Base-by-base conservation (phyloP, 108 stramenopile genomes). In the Stephanodiscus triporus region DNA sequence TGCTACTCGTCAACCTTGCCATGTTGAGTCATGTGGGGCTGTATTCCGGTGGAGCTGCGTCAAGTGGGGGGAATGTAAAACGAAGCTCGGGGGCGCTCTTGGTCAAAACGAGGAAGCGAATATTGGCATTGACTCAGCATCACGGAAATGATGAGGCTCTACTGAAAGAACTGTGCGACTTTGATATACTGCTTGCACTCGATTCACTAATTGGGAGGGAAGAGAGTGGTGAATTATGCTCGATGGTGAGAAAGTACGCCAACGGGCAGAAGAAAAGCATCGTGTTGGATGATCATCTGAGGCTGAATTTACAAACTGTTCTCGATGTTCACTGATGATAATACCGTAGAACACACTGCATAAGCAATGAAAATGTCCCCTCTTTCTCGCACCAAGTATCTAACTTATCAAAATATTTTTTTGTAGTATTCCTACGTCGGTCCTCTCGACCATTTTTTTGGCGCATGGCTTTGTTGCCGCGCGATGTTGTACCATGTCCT, bases 1-100 rank as follows among this genome's bases (percentile, higher is more conserved):
- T 95, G 26, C 88, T 91, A 53, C 68, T 95, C 42, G 88, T 95
- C 68, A 92, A 92, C 54, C 92, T 89, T 37, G 94, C 91, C 42
- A 70, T 91, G 73, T 70, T 95, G 66, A 86, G 84, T 68, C 90
- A 91, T 72, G 68, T 77, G 19, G 93, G 93, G 8, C 58, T 51
- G 43, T 90, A 84, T 75, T 76, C 84, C 5, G 86, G 88, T 2
- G 51, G 57, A 23, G 59, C 50, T 24, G 70, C 70, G 8, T 64
- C 71, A n/a, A 30, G 42, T 8, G 72, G 63, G 9, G 80, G 80
- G 13, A 63, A 84, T 26, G 78, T 88, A 16, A 89, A 88, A 47
- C 86, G 85, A 69, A 85, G 63, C 48, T 77, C 75, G 7, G 93
- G 93, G 50, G 68, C 73, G n/a, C 65, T 95, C 42, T 75, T 86